Conservation (phyloP, 2,329 filamentous ascomycete species). For the Pseudocercospora musae region DNA sequence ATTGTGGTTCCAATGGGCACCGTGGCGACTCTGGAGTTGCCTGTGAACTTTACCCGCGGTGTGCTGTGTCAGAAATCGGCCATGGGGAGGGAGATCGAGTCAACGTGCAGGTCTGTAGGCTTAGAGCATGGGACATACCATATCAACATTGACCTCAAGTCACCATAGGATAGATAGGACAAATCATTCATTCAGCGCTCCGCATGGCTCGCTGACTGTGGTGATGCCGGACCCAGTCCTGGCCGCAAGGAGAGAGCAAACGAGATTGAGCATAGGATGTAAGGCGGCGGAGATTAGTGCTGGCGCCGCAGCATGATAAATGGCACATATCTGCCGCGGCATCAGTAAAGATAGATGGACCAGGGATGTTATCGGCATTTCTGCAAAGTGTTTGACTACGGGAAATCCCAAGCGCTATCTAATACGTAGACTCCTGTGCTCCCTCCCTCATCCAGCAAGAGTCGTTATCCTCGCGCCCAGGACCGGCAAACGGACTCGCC, state of each 20-base stretch:
- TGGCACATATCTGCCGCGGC: neutral
- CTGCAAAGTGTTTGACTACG: neutral
- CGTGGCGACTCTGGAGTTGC: neutral
- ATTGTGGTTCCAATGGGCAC: conserved; percentile 4
- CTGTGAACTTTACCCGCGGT: neutral
- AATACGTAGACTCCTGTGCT: neutral
- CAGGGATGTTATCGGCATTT: neutral
- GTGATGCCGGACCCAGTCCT: no score
- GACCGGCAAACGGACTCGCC: neutral
- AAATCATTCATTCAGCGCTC: no score
- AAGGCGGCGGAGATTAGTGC: no score
- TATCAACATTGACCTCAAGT: neutral
- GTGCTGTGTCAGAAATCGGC: neutral
- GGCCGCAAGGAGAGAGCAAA: no score
- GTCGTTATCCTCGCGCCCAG: neutral
- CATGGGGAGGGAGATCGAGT: neutral
- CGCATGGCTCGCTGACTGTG: no score
- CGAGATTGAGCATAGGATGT: no score
- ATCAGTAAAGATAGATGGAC: neutral
- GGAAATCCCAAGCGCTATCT: no score
- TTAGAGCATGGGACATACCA: neutral
- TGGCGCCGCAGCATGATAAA: no score
- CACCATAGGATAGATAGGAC: neutral
- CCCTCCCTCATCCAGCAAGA: neutral
- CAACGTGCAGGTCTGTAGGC: neutral